Conservation (phyloP, 2,329 filamentous ascomycete genomes). For the Dothideomycetes sp. region DNA sequence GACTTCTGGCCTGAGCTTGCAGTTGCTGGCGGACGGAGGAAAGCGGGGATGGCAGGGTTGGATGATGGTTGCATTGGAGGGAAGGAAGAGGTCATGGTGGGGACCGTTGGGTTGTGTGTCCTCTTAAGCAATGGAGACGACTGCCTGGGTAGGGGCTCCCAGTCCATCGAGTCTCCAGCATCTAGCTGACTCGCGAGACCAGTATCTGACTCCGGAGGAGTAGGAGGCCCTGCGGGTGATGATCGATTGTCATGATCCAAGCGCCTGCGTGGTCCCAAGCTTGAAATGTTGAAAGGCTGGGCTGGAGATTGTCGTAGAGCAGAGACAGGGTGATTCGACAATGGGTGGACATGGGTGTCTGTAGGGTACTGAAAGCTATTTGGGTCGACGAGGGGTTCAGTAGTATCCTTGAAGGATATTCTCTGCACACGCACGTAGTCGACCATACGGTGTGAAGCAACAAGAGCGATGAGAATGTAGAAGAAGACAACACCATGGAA, state of each 20-base stretch:
- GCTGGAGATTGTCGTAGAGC: neutral
- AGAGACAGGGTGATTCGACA: neutral
- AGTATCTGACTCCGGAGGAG: slow-evolving; percentile 2
- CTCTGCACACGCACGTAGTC: slow-evolving; percentile 2
- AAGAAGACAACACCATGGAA: slow-evolving; percentile 46
- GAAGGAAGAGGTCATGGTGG: slow-evolving; percentile 13
- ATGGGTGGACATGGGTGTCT: slow-evolving; percentile 19
- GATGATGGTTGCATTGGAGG: slow-evolving; percentile 11
- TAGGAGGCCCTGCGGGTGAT: slow-evolving; percentile 7
- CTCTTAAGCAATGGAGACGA: neutral
- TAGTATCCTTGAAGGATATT: slow-evolving; percentile 7
- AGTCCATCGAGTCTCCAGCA: slow-evolving; percentile 57
- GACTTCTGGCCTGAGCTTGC: slow-evolving; percentile 29
- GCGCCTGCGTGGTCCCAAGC: slow-evolving; percentile 18
- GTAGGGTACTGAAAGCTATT: slow-evolving; percentile 22
- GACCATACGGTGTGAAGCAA: slow-evolving; percentile 9
- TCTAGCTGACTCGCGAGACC: slow-evolving; percentile 11
- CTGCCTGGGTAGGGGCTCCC: slow-evolving; percentile 39
- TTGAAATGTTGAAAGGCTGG: slow-evolving; percentile 22
- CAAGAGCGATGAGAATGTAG: slow-evolving; percentile 34
- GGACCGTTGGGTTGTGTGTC: slow-evolving; percentile 6
- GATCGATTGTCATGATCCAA: too few species aligned
- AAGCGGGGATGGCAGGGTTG: slow-evolving; percentile 31
- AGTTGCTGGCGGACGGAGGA: slow-evolving; percentile 34
- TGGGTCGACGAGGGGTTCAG: slow-evolving; percentile 8